Percentiles rank a stretch among this genome's conserved stretches.
phyloP scores from a whole-genome alignment of 352 stramenopile genomes.

The Aphanomyces euteiches region DNA sequence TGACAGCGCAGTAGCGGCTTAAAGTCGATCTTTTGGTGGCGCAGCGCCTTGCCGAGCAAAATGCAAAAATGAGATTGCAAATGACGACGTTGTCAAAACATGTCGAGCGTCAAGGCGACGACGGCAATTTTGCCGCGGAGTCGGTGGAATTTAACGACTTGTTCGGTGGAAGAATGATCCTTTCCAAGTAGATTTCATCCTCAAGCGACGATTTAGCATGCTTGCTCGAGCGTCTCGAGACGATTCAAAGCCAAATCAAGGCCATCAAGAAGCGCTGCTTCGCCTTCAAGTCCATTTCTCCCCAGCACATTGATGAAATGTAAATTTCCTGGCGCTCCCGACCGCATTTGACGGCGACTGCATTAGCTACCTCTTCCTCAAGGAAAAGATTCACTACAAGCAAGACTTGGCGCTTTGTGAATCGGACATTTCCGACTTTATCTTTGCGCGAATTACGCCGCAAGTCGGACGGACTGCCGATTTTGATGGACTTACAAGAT shows the following conservation, averaged over 20 bases:
- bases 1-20: slow-evolving; percentile 40
- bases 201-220: no score
- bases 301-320: slow-evolving; percentile 61
- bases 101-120: no score
- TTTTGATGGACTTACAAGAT: background rate
- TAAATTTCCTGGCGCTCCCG: slow-evolving; percentile 31
- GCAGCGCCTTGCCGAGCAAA: slow-evolving; percentile 60
- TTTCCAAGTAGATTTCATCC: no score
- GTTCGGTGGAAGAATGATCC: no score
- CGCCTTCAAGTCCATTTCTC: slow-evolving; percentile 53
- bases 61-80: slow-evolving; percentile 55
- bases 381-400: slow-evolving; percentile 74
- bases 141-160: background rate
- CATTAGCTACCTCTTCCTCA: slow-evolving; percentile 69
- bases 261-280: slow-evolving; percentile 66
- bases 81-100: slow-evolving; percentile 50
- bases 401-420: slow-evolving; percentile 66
- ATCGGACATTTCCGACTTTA: slow-evolving; percentile 57
- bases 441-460: slow-evolving; percentile 52
- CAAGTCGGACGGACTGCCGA: background rate
- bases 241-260: slow-evolving; percentile 16
- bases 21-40: slow-evolving; percentile 75
- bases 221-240: slow-evolving; percentile 42
- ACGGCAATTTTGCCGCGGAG: background rate
- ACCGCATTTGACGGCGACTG: background rate